These are phyloP conservation scores for Sporisorium graminicola DNA, from an alignment of 1,284 basidiomycete species.

Conservation along the genomic window DNA sequence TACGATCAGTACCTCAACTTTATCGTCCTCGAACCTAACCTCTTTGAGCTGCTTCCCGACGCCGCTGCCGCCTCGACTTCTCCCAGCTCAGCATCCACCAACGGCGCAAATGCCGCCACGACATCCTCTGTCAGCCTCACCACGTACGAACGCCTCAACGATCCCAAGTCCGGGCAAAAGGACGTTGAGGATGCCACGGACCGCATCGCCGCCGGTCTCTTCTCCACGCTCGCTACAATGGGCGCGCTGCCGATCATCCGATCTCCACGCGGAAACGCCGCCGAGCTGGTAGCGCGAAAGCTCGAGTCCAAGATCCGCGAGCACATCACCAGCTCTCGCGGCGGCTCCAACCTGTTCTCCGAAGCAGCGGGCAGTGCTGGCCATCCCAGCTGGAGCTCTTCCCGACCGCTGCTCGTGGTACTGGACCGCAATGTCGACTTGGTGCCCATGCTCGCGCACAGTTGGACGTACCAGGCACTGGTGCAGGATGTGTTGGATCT, in stretches of 20 bases:
- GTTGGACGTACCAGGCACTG: conserved; percentile 99
- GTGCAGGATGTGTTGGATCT: conserved; percentile 98
- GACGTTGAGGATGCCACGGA: conserved; percentile 95
- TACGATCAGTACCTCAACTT: conserved; percentile 90
- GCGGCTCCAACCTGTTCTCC: conserved; percentile 68
- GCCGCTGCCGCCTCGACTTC: conserved; percentile 65
- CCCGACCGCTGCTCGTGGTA: conserved; percentile 79
- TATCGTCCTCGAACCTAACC: conserved; percentile 90
- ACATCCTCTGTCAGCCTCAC: conserved; percentile 55
- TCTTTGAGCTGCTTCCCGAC: conserved; percentile 87
- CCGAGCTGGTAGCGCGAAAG: conserved; percentile 97
- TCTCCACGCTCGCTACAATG: conserved; percentile 91
- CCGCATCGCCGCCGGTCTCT: conserved; percentile 88
- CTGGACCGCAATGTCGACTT: conserved; percentile 96
- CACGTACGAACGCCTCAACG: conserved; percentile 88
- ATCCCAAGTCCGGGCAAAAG: conserved; percentile 88
- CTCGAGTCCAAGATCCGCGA: conserved; percentile 93
- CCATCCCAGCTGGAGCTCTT: conserved; percentile 36
- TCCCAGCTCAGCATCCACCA: conserved; percentile 25
- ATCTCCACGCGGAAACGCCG: conserved; percentile 93
- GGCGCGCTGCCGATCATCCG: conserved; percentile 95
- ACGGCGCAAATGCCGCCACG: conserved; percentile 40
- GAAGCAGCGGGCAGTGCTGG: conserved; percentile 38
- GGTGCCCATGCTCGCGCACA: conserved; percentile 93
- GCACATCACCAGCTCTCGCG: conserved; percentile 81